Conservation (phyloP, 1,284 basidiomycete genomes). For the Flammula alnicola region DNA sequence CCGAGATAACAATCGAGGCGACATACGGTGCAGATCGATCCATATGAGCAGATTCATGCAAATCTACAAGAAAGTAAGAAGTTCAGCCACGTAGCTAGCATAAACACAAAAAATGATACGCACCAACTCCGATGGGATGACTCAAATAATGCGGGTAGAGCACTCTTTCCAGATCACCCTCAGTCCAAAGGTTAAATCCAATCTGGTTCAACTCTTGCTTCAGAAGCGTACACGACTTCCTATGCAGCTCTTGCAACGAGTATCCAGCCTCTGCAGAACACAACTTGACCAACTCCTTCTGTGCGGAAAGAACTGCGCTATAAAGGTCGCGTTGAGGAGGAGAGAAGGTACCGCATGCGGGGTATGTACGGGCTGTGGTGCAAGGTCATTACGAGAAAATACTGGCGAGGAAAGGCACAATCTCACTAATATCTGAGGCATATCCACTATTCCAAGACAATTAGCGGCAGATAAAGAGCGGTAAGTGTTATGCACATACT, state of each 20-base stretch:
- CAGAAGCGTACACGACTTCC: conserved; percentile 73
- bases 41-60: conserved; percentile 74
- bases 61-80: conserved; percentile 51
- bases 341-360: conserved; percentile 82
- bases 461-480: not conserved
- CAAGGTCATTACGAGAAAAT: conserved; percentile 14
- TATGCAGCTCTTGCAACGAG: conserved; percentile 80
- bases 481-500: conserved; percentile 50
- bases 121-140: conserved; percentile 86
- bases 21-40: conserved; percentile 46
- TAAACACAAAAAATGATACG: conserved; percentile 34
- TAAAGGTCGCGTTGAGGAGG: conserved; percentile 88
- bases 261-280: conserved; percentile 56
- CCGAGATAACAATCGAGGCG: conserved; percentile 4
- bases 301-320: conserved; percentile 76
- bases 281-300: conserved; percentile 69
- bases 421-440: conserved; percentile 91
- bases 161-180: conserved; percentile 72
- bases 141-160: conserved; percentile 89
- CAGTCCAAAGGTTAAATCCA: conserved; percentile 69
- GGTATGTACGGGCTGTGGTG: conserved; percentile 82
- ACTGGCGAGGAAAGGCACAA: conserved; percentile 11
- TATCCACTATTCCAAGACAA: conserved; percentile 69
- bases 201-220: conserved; percentile 79
- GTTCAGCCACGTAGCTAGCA: conserved; percentile 3